Conservation (phyloP, 2,329 filamentous ascomycete species). For the Elsinoe ampelina region DNA sequence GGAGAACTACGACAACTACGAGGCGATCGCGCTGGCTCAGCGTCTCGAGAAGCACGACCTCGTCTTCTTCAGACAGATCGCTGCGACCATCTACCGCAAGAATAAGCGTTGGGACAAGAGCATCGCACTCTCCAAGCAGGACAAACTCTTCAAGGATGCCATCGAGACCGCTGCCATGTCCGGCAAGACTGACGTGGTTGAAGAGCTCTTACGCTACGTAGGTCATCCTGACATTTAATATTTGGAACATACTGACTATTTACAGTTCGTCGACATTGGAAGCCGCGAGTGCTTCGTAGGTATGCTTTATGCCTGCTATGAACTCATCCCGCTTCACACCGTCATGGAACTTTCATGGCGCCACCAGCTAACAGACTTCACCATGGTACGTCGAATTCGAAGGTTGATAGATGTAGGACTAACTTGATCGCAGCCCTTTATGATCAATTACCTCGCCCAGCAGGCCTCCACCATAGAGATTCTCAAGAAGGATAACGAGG, state of each 20-base stretch:
- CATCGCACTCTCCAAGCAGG: constrained; percentile 93
- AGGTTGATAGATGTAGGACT: constrained; percentile 11
- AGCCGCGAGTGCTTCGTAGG: constrained; percentile 99
- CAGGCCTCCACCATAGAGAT: constrained; percentile 76
- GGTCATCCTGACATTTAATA: constrained; percentile 41
- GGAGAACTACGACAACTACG: constrained; percentile 98
- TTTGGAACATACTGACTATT: constrained; percentile 26
- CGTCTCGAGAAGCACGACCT: constrained; percentile 95
- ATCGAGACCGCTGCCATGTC: constrained; percentile 96
- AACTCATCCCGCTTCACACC: constrained; percentile 84
- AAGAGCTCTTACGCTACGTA: constrained; percentile 93
- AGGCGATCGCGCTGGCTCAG: constrained; percentile 82
- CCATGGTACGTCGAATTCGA: constrained; percentile 53
- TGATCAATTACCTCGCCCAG: constrained; percentile 96
- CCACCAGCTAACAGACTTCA: constrained; percentile 86
- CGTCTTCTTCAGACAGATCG: constrained; percentile 98
- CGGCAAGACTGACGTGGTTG: constrained; percentile 80
- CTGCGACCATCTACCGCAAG: constrained; percentile 97
- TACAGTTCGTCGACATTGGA: constrained; percentile 94
- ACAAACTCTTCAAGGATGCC: constrained; percentile 98
- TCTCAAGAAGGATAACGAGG: constrained; percentile 93
- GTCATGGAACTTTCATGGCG: constrained; percentile 97
- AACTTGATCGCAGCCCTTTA: constrained; percentile 56
- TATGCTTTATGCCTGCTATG: constrained; percentile 98
- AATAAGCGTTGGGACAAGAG: constrained; percentile 99